Evolutionary conservation across 768 basidiomycete species (phyloP), one percentile per base, ranked within the genome.

Genomic region (Hygrophorus russula): DNA sequence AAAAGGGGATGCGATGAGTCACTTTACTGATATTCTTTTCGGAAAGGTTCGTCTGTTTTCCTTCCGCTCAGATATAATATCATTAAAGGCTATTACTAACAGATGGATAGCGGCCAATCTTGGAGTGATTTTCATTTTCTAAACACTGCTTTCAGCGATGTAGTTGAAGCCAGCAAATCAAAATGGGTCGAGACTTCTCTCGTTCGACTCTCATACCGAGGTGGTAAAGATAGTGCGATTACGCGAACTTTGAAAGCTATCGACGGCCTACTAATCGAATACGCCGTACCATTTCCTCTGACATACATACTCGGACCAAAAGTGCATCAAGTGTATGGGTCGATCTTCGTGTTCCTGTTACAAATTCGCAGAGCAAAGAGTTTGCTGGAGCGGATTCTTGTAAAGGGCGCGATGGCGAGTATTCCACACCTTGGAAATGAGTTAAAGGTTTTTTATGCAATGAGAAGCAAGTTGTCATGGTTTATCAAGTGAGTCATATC

Each of bases 41-140:
- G 69, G 71, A 28, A 80, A 84, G 68, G 87, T 85, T 49, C 32
- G 63, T 48, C 9, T 9, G 27, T 31, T 28, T 37, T 37, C 14
- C 30, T 29, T 20, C 33, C 12, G 11, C 12, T 20, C 7, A 24
- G 14, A 24, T 15, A 2, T 2, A 15, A 18, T 18, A 14, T 15
- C 36, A n/a, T 28, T 14, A 11, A 3, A 28, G n/a, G 19, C 39
- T 43, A 18, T 30, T 12, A 36, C 24, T n/a, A 28, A 18, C 46
- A 89, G 85, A 87, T 89, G 75, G 83, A 90, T 49, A 64, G 64
- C n/a, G 66, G 71, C 37, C 76, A 81, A 53, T 54, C 63, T 29
- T 91, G 87, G 87, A 69, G 61, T 36, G 88, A 90, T 54, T 87
- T 86, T 56, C 88, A 91, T 61, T 85, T 84, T 59, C 57, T 90